Evolutionary conservation across 2,329 filamentous ascomycete species (phyloP), one percentile per base, ranked within the genome.

Genomic region (Alternaria infectoria): DNA sequence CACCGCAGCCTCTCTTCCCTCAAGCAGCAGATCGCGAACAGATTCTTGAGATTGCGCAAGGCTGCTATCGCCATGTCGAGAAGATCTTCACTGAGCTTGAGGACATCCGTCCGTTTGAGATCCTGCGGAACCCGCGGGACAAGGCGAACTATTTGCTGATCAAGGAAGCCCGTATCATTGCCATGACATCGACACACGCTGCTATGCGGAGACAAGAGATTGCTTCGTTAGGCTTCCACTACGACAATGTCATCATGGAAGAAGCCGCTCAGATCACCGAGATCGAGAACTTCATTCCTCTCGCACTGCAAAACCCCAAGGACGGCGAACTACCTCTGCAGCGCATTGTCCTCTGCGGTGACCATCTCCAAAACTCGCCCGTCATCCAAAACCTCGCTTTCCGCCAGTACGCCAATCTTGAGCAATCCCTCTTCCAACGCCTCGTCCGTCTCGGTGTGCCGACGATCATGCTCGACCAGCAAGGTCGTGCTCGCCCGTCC

Each of bases 221-320:
- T 72, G 91, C 93, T 1, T 86, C 88, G 15, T 86, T 98, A n/a
- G 94, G 94, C 15, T 99, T 99, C 81, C 93, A 93, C 71, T 99
- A 99, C 74, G 94, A 98, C 83, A 99, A 97, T 68, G 91, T 99
- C 12, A 87, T 99, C 57, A 97, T 99, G 92, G 96, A 99, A 83
- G 96, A 99, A 85, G 95, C 96, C 6, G 96, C 96, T 12, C 96
- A 99, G 77, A 95, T 99, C 75, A 99, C 95, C 0, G 96, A 99
- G 79, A 92, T 97, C 49, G 96, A 99, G 78, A 97, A 93, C 68
- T 98, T 99, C 81, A 93, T 99, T 67, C 96, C 96, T 0, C 85
- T 97, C 57, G 92, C 94, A n/a, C 86, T 99, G 80, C 96, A 99
- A 77, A 93, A 92, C 67, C 88, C 91, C 19, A 88, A 88, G 68